phyloP scores from a whole-genome alignment of 257 asterid genomes.

The Coffea eugenioides region DNA sequence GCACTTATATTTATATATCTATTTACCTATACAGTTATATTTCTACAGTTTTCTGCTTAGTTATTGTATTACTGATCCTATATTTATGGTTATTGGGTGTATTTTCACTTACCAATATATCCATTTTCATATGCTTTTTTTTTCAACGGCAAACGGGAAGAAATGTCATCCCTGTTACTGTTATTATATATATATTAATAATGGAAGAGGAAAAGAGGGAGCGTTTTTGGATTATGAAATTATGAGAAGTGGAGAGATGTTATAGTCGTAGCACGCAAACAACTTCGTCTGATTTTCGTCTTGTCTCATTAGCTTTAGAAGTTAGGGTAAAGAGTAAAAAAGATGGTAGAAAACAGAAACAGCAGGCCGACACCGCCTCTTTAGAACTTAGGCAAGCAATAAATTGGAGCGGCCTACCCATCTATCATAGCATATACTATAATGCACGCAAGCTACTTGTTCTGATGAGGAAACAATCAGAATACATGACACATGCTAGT shows the following conservation, averaged over 20 bases:
- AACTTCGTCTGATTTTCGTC: background rate
- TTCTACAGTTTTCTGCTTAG: too few relatives aligned
- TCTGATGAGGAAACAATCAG: conserved; percentile 3
- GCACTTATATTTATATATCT: too few relatives aligned
- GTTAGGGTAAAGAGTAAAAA: background rate
- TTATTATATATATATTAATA: too few relatives aligned
- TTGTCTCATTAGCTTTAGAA: background rate
- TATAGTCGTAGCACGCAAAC: background rate
- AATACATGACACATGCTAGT: conserved; percentile 36
- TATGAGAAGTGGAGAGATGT: background rate
- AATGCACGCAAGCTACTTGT: background rate
- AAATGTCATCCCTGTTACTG: too few relatives aligned
- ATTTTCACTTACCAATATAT: too few relatives aligned
- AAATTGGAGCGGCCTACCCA: conserved; percentile 7
- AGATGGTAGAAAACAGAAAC: background rate
- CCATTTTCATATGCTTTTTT: too few relatives aligned
- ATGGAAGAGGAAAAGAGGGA: too few relatives aligned
- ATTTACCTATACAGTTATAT: too few relatives aligned
- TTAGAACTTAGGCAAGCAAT: background rate
- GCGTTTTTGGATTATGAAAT: background rate
- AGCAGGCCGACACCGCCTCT: background rate
- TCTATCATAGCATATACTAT: background rate
- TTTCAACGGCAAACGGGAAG: too few relatives aligned
- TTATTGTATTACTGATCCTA: too few relatives aligned
- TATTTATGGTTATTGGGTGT: too few relatives aligned